Percentiles rank a stretch among this genome's conserved stretches.
These are phyloP conservation scores for Pythium sukuiense DNA, from an alignment of 352 stramenopile genomes.

Conservation along the genomic window DNA sequence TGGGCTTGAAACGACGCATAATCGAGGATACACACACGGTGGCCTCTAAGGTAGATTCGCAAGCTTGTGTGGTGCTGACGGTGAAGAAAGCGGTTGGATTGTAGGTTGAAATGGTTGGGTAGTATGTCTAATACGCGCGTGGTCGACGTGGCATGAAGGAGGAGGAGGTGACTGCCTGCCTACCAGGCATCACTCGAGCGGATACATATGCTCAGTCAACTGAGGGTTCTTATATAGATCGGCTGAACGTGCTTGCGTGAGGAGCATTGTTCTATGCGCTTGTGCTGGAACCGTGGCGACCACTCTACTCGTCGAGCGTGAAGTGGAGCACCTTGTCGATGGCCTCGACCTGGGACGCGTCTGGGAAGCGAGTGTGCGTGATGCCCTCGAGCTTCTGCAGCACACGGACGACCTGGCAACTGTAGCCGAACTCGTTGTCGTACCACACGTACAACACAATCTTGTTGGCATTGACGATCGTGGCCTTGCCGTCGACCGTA, in stretches of 20 bases:
- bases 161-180: not conserved
- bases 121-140: not conserved
- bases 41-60: too few relatives aligned
- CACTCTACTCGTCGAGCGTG: constrained; percentile 16
- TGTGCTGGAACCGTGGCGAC: not conserved
- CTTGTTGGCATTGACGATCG: constrained; percentile 84
- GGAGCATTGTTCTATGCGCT: not conserved
- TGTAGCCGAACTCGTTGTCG: constrained; percentile 92
- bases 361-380: constrained; percentile 69
- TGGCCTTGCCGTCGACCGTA: constrained; percentile 83
- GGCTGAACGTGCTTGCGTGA: not conserved
- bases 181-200: not conserved
- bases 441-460: constrained; percentile 90
- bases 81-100: not conserved
- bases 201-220: not conserved
- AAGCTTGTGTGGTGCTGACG: too few relatives aligned
- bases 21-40: too few relatives aligned
- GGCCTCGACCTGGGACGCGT: constrained; percentile 58
- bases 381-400: constrained; percentile 82
- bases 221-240: not conserved
- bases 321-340: constrained; percentile 72
- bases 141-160: not conserved
- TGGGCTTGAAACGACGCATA: not conserved
- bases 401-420: constrained; percentile 81
- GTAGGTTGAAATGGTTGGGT: not conserved